Conservation (phyloP, 2,329 filamentous ascomycete species). For the Clarireedia homoeocarpa region DNA sequence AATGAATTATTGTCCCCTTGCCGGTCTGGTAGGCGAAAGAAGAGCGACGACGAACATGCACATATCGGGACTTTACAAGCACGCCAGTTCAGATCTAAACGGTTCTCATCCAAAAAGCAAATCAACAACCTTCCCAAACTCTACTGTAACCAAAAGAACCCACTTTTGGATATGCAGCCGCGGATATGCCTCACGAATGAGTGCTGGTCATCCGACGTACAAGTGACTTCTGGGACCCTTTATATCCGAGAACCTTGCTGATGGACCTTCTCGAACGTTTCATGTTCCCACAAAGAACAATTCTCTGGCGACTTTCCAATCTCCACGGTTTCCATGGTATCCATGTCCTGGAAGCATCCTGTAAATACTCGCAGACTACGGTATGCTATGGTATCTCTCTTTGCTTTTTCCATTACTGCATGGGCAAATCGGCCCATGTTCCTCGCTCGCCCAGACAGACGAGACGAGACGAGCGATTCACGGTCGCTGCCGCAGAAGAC, state of each 20-base stretch:
- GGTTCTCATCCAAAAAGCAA: too few species aligned
- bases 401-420: too few species aligned
- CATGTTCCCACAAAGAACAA: conserved; percentile 8
- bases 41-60: not conserved
- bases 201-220: not conserved
- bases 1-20: not conserved
- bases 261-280: conserved; percentile 28
- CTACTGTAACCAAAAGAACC: not conserved
- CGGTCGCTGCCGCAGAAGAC: not conserved
- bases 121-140: too few species aligned
- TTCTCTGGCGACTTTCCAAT: not conserved
- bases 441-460: not conserved
- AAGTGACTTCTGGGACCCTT: not conserved
- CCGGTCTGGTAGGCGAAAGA: too few species aligned
- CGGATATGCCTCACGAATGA: not conserved
- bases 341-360: not conserved
- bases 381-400: too few species aligned
- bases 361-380: too few species aligned
- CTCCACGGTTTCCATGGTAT: not conserved
- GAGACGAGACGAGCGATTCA: not conserved
- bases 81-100: not conserved
- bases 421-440: too few species aligned
- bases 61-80: not conserved
- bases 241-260: conserved; percentile 18
- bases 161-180: not conserved